Base-by-base conservation (phyloP, 2,329 filamentous ascomycete genomes). In the Colletotrichum phormii region DNA sequence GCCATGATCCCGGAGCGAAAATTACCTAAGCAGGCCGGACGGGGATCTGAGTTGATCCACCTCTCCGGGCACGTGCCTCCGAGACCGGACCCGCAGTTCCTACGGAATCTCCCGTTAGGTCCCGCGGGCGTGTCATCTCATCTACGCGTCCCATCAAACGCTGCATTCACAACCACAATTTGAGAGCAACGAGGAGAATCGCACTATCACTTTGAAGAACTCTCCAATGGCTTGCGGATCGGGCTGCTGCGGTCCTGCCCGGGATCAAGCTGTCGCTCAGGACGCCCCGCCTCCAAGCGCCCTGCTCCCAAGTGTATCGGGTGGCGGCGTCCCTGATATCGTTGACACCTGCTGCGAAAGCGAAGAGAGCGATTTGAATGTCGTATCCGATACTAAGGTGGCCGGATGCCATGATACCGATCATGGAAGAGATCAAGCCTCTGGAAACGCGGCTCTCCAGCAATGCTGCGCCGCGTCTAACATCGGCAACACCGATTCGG, bases 191-290 rank as follows among this genome's bases (percentile, higher is more conserved):
- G 5, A 37, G 12, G 12, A 6, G 9, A 9, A 31, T 13, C 11
- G 2, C 18, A 2, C 31, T n/a, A 8, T 18, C 5, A 31, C 22
- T 5, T 13, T 2, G 5, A 31, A 22, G 5, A 55, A 13, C 6
- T 1, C 24, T 18, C 8, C 13, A 29, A 67, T 72, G 69, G 64
- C 64, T 42, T 71, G 67, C n/a, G 62, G 37, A 71, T 71, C 62
- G 11, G 62, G 67, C 3, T 71, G 67, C 33, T 71, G 67, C n/a
- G 62, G 49, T 18, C 62, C 62, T 13, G 15, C 22, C 12, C n/a
- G 54, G 55, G 46, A 61, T n/a, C 62, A 63, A 6, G 4, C 67
- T 9, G 1, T 37, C 13, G 5, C 33, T 22, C 13, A 35, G 4
- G 26, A 37, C 15, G 13, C 15, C 15, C 7, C 33, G n/a, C 54